phyloP scores from a whole-genome alignment of 192 early-diverging fungal species.

The Rhizophagus sp. region DNA sequence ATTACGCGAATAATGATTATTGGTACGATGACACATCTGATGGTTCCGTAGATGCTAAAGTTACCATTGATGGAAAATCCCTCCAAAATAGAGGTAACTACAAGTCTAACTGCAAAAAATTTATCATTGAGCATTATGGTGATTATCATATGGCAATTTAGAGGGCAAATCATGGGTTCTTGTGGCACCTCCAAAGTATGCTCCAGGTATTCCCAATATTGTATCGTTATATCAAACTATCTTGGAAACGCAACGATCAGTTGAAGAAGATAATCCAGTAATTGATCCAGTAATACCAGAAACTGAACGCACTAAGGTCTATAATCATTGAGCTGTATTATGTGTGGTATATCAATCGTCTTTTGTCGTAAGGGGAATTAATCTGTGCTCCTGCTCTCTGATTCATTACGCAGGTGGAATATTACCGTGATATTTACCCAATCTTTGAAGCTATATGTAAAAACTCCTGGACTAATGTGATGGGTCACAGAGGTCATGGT shows the following conservation, averaged over 20 bases:
- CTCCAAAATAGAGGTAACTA: not conserved
- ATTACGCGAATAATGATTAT: slow-evolving; percentile 32
- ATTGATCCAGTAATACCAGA: not conserved
- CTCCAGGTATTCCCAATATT: slow-evolving; percentile 24
- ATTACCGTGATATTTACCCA: slow-evolving; percentile 26
- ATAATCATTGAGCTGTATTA: not conserved
- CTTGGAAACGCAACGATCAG: slow-evolving; percentile 16
- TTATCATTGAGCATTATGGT: not conserved
- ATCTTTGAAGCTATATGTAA: slow-evolving; percentile 22
- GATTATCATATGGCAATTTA: not conserved
- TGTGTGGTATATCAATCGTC: not conserved
- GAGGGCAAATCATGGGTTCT: slow-evolving; percentile 28
- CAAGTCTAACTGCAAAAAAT: not conserved
- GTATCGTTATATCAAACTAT: slow-evolving; percentile 23
- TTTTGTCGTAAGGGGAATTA: no score
- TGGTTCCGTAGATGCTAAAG: slow-evolving; percentile 16
- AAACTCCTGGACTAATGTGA: slow-evolving; percentile 23
- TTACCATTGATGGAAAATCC: not conserved
- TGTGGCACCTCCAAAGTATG: slow-evolving; percentile 28
- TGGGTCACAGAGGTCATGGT: slow-evolving; percentile 15
- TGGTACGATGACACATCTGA: slow-evolving; percentile 29
- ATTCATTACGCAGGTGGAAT: not conserved
- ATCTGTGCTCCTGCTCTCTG: not conserved
- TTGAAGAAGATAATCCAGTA: not conserved
- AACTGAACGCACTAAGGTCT: no score